phyloP scores from a whole-genome alignment of 306 rosid species.

The Gastrolobium bilobum region DNA sequence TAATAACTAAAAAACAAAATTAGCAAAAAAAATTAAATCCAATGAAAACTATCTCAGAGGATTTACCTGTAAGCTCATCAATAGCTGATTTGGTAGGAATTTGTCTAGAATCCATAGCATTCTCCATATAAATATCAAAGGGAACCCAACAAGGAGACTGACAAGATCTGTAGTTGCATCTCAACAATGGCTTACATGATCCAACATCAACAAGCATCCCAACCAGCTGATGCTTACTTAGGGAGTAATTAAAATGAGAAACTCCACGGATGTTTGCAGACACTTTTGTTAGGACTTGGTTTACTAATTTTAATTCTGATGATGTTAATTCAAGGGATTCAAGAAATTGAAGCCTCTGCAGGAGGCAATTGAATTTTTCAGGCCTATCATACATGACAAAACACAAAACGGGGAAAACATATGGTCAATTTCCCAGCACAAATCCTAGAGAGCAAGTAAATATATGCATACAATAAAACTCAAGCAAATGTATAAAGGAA shows the following conservation, averaged over 20 bases:
- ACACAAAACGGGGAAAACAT: constrained; percentile 30
- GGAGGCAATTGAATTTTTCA: constrained; percentile 74
- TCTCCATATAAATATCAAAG: constrained; percentile 82
- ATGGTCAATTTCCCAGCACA: constrained; percentile 48
- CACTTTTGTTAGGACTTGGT: constrained; percentile 59
- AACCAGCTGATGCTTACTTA: constrained; percentile 58
- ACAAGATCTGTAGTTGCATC: constrained; percentile 55
- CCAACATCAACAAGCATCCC: constrained; percentile 64
- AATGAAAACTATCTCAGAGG: constrained; percentile 31
- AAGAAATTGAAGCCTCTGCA: constrained; percentile 67
- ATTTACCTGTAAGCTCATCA: constrained; percentile 71
- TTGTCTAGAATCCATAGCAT: constrained; percentile 79
- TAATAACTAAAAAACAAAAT: constrained; percentile 29
- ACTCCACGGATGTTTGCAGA: constrained; percentile 64
- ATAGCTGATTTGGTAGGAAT: constrained; percentile 72
- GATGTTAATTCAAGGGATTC: constrained; percentile 64
- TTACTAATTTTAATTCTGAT: constrained; percentile 58
- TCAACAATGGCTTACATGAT: constrained; percentile 53
- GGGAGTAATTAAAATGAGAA: constrained; percentile 55
- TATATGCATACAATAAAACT: constrained; percentile 34
- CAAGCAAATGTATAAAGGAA: constrained; percentile 28
- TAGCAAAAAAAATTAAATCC: constrained; percentile 38
- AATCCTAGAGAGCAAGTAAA: constrained; percentile 34
- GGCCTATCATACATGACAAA: constrained; percentile 65
- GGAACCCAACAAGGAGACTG: constrained; percentile 73